Conservation (phyloP, 768 basidiomycete species). For the Trametes villosa region DNA sequence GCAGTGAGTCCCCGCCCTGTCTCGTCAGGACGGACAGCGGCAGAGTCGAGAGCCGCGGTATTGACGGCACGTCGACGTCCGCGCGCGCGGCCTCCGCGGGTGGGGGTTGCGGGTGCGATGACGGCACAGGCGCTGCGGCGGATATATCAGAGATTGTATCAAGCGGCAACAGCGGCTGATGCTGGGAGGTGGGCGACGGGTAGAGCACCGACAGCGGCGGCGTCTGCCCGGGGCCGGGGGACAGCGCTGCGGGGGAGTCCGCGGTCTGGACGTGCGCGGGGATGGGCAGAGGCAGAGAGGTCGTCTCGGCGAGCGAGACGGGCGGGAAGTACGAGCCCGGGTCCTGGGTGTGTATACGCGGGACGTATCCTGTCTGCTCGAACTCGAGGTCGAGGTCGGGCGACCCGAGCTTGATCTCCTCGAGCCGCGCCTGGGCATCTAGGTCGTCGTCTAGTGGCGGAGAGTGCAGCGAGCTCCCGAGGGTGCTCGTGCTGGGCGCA, state of each 20-base stretch:
- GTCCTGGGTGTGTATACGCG: slow-evolving; percentile 3
- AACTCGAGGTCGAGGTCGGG: neutral
- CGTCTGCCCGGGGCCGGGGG: slow-evolving; percentile 26
- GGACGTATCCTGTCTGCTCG: neutral
- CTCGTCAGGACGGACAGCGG: neutral
- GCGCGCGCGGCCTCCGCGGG: neutral
- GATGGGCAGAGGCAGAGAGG: neutral
- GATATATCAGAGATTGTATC: neutral
- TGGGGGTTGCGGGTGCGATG: neutral
- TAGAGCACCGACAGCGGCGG: slow-evolving; percentile 27
- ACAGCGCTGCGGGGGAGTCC: neutral
- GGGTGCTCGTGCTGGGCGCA: slow-evolving; percentile 28
- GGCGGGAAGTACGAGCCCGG: slow-evolving; percentile 30
- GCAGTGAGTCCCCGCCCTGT: neutral
- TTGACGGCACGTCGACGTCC: neutral
- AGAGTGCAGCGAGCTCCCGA: slow-evolving; percentile 22
- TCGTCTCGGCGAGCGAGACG: neutral
- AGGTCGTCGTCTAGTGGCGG: slow-evolving; percentile 19
- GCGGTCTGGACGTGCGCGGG: neutral
- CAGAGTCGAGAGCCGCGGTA: neutral
- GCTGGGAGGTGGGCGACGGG: slow-evolving; percentile 15
- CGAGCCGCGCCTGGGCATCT: slow-evolving; percentile 5
- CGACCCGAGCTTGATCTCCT: slow-evolving; percentile 7
- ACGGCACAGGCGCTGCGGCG: neutral
- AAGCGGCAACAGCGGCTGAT: slow-evolving; percentile 2